These are phyloP conservation scores for Trichosporon sp. DNA, from an alignment of 1,284 basidiomycete species.

Conservation along the genomic window DNA sequence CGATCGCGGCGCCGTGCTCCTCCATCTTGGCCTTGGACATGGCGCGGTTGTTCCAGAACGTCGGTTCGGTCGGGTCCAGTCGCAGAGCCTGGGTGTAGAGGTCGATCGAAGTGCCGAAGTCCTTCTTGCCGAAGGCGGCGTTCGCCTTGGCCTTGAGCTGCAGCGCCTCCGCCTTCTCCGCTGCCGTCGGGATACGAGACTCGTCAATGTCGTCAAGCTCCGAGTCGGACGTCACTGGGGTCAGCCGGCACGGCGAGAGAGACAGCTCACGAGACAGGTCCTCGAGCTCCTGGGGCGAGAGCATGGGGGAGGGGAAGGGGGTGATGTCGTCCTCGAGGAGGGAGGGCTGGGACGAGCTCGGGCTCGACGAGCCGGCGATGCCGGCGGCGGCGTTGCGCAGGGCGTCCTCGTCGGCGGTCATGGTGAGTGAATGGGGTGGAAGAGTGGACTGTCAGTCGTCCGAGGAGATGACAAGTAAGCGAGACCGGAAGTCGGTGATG, in stretches of 20 bases:
- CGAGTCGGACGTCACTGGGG: slow-evolving; percentile 51
- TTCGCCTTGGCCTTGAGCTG: slow-evolving; percentile 81
- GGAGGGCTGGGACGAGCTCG: slow-evolving; percentile 24
- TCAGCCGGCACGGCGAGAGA: slow-evolving; percentile 15
- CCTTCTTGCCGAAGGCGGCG: slow-evolving; percentile 71
- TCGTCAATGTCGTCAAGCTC: slow-evolving; percentile 52
- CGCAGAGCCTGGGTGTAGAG: slow-evolving; percentile 78
- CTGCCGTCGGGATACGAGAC: slow-evolving; percentile 63
- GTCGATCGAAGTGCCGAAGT: slow-evolving; percentile 67
- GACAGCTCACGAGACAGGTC: slow-evolving; percentile 46
- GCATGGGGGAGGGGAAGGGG: slow-evolving; percentile 51
- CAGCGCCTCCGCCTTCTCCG: slow-evolving; percentile 68
- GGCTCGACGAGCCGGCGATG: slow-evolving; percentile 21
- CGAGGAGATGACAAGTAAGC: neutral
- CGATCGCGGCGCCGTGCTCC: slow-evolving; percentile 57
- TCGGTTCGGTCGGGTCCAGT: slow-evolving; percentile 65
- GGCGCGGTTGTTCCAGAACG: slow-evolving; percentile 58
- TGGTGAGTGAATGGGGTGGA: neutral
- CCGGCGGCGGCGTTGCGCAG: slow-evolving; percentile 26
- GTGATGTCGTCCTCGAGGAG: slow-evolving; percentile 50
- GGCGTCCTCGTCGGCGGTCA: slow-evolving; percentile 23
- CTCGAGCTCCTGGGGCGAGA: slow-evolving; percentile 45
- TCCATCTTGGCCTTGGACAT: slow-evolving; percentile 61
- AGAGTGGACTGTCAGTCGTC: neutral
- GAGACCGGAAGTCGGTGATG: neutral